A percentile compares a stretch with the other conserved stretches of the same genome.
phyloP scores from a whole-genome alignment of 2,329 filamentous ascomycete species.

The Metarhizium brunneum region DNA sequence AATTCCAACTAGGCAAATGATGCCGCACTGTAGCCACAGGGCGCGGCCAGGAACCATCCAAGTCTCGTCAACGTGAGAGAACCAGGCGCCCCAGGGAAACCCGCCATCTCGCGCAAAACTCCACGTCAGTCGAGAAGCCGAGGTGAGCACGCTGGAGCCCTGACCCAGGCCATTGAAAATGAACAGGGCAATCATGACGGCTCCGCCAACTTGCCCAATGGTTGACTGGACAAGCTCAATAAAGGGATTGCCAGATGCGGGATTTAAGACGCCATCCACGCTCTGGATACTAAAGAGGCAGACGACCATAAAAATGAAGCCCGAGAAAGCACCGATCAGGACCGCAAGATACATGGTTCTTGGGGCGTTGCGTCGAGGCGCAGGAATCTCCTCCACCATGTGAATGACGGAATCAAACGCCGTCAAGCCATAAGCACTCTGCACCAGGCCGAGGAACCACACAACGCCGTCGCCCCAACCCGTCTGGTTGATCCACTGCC shows the following conservation, averaged over 20 bases:
- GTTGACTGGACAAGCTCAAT: conserved; percentile 34
- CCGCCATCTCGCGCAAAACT: conserved; percentile 46
- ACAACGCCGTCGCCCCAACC: conserved; percentile 46
- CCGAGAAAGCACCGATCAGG: conserved; percentile 35
- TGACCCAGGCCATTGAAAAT: conserved; percentile 47
- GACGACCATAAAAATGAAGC: conserved; percentile 42
- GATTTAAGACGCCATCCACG: conserved; percentile 29
- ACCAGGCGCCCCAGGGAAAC: conserved; percentile 33
- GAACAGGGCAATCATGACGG: conserved; percentile 39
- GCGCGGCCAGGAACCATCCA: conserved; percentile 45
- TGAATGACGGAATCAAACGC: conserved; percentile 52
- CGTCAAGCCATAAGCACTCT: conserved; percentile 45
- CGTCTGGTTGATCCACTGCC: conserved; percentile 32
- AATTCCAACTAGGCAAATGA: conserved; percentile 36
- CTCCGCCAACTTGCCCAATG: conserved; percentile 27
- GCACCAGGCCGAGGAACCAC: conserved; percentile 50
- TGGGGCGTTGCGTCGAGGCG: conserved; percentile 39
- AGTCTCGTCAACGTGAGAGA: conserved; percentile 29
- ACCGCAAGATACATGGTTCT: conserved; percentile 44
- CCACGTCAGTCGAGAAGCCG: conserved; percentile 42
- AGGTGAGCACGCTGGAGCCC: conserved; percentile 40
- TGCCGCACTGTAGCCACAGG: conserved; percentile 40
- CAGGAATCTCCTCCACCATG: conserved; percentile 47
- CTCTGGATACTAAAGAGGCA: conserved; percentile 42
- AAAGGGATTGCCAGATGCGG: conserved; percentile 34